These are phyloP conservation scores for Candida maltosa DNA, from an alignment of 805 yeast species.

Conservation along the genomic window DNA sequence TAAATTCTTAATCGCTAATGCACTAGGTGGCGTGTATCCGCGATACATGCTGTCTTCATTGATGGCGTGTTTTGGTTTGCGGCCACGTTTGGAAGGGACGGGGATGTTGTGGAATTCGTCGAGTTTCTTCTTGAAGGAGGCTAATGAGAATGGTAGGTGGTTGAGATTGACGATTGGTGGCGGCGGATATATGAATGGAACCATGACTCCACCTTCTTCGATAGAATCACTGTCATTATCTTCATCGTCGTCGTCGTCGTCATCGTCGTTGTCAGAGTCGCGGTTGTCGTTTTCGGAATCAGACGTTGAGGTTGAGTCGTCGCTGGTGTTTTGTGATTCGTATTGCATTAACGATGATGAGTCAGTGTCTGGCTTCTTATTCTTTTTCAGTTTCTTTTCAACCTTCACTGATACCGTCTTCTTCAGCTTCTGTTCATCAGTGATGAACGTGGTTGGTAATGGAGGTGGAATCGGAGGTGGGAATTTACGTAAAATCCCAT, in stretches of 20 bases:
- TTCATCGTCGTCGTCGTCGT: constrained; percentile 1
- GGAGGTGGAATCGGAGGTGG: constrained; percentile 42
- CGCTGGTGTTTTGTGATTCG: no score
- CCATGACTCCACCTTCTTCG: constrained; percentile 30
- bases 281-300: no score
- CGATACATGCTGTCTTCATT: neutral
- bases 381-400: no score
- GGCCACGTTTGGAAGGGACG: constrained; percentile 1
- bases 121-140: constrained; percentile 10
- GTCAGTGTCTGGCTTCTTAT: no score
- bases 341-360: no score
- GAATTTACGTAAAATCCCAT: constrained; percentile 20
- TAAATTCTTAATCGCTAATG: no score
- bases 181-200: constrained; percentile 43
- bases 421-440: no score
- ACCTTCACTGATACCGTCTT: neutral
- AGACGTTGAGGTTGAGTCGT: no score
- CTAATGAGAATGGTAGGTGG: constrained; percentile 19
- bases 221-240: neutral
- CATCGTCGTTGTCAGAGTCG: constrained; percentile 1
- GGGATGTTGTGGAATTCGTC: neutral
- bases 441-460: constrained; percentile 8
- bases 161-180: constrained; percentile 29
- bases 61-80: constrained; percentile 3
- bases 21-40: neutral